A percentile compares a stretch with the other conserved stretches of the same genome.
Evolutionary conservation across 306 rosid species (phyloP).

Genomic region (Abrus pulchellus): DNA sequence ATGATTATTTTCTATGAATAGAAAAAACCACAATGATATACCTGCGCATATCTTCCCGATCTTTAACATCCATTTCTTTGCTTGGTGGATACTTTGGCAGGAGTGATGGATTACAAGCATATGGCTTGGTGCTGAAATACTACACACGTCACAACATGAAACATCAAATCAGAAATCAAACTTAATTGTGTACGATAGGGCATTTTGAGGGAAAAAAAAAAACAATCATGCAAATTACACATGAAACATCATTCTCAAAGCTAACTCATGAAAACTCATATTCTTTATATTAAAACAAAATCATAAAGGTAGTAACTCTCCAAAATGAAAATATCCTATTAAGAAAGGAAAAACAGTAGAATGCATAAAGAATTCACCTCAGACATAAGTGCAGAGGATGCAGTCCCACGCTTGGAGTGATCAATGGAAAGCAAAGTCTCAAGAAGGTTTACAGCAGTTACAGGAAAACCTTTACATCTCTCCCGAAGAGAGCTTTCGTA

Average conservation of each 20-base stretch:
- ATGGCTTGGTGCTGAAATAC: conserved; percentile 89
- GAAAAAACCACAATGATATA: conserved; percentile 42
- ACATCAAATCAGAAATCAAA: conserved; percentile 40
- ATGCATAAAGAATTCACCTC: conserved; percentile 64
- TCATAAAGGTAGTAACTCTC: background rate
- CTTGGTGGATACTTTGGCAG: conserved; percentile 94
- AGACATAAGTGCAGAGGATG: conserved; percentile 88
- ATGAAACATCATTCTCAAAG: background rate
- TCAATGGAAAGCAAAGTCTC: conserved; percentile 84
- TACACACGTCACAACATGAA: conserved; percentile 47
- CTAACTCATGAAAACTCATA: conserved; percentile 9
- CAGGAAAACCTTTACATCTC: conserved; percentile 75
- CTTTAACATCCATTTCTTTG: conserved; percentile 93
- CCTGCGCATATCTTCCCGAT: conserved; percentile 66
- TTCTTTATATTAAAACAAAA: background rate
- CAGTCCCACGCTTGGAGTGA: conserved; percentile 85
- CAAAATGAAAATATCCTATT: background rate
- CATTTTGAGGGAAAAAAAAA: conserved; percentile 7
- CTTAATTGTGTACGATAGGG: background rate
- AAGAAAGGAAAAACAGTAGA: conserved; percentile 22
- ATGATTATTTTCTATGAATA: conserved; percentile 9
- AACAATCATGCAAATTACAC: background rate
- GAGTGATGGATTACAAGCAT: conserved; percentile 80
- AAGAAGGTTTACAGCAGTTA: conserved; percentile 64
- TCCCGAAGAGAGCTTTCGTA: conserved; percentile 76